Evolutionary conservation across 2,329 filamentous ascomycete species (phyloP), one percentile per base, ranked within the genome.

Genomic region (Pyricularia grisea): DNA sequence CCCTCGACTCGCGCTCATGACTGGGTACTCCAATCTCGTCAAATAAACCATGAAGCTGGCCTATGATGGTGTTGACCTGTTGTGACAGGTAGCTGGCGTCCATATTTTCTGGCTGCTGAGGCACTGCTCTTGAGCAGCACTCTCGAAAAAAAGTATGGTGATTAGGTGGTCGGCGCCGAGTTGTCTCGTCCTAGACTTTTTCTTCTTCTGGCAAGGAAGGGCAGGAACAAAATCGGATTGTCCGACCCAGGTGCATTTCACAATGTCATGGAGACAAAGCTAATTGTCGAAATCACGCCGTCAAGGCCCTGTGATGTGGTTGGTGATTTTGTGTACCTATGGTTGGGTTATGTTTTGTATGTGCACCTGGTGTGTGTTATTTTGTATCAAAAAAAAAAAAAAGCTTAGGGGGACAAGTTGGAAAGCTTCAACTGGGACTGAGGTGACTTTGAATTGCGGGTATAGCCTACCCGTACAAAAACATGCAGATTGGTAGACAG

Each of bases 11-110:
- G 76, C 95, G 91, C 79, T 98, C 95, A 88, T 97, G 93, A 76
- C 83, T 88, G 31, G 94, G 88, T n/a, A 99, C 92, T 70, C 95
- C 95, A 76, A 99, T 99, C 78, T 99, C 94, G 79, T 99, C 95
- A 76, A 97, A 99, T 70, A 98, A 87, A 73, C 91, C 92, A 80
- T 98, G 94, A 71, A 99, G 87, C 81, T 97, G 93, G 79, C 88
- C 88, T 78, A 98, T 93, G 77, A 97, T 97, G 75, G 88, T 93
- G 74, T 93, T 95, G 81, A 99, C 92, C 87, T 98, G 95, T 79
- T 96, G 93, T 74, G 93, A 92, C 77, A 98, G 85, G 80, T 96
- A 96, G 78, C 92, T 92, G 70, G 94, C 93, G 81, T 97, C 94
- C 89, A 97, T 97, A 27, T 74, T 20, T 71, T 68, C 9, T 27